Percentiles rank a stretch among this genome's conserved stretches.
phyloP scores from a whole-genome alignment of 495 filamentous ascomycete genomes.

The Cladorrhinum samala region DNA sequence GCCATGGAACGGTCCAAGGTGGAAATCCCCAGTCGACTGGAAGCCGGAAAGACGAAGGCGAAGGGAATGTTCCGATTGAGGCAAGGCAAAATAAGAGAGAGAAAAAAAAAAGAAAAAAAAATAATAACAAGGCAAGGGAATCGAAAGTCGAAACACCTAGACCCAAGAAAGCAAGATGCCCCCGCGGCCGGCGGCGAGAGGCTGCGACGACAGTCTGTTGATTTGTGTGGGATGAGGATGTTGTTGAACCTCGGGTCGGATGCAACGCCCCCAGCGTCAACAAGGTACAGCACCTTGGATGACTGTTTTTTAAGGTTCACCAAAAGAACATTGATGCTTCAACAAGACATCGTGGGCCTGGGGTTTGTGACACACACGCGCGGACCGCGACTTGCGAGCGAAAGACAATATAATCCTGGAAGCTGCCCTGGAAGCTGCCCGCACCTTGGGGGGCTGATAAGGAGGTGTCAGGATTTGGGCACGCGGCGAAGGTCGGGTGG shows the following conservation, averaged over 20 bases:
- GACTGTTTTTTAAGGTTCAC: too few relatives aligned
- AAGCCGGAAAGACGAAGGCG: not conserved
- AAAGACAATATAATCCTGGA: not conserved
- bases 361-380: not conserved
- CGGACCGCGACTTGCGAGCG: not conserved
- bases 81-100: too few relatives aligned
- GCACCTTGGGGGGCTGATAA: conserved; percentile 1
- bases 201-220: not conserved
- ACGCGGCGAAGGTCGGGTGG: not conserved
- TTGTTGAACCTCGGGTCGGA: not conserved
- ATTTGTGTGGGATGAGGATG: not conserved
- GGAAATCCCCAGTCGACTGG: not conserved
- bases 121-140: not conserved
- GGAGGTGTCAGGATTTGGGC: conserved; percentile 3
- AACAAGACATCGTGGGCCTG: conserved; percentile 2
- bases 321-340: conserved; percentile 5
- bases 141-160: not conserved
- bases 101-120: not conserved
- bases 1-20: conserved; percentile 25
- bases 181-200: not conserved
- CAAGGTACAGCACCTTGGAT: too few relatives aligned
- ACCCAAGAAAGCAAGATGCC: not conserved
- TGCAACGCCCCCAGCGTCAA: too few relatives aligned
- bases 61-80: not conserved
- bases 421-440: not conserved